Percentiles rank a stretch among this genome's conserved stretches.
Conservation (phyloP, 108 stramenopile species). For the Nitzschia sp. region DNA sequence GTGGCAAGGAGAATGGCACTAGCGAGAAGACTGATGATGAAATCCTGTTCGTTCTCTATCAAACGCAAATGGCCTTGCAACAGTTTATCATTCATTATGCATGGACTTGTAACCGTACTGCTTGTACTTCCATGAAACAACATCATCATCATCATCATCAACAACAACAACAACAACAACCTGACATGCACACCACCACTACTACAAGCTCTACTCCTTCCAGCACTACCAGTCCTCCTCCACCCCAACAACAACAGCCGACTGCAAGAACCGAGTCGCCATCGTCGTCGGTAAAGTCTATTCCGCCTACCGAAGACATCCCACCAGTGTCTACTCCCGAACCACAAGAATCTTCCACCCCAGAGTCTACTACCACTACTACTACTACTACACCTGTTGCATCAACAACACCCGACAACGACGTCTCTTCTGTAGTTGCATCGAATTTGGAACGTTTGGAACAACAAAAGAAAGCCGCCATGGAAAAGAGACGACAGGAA, state of each 20-base stretch:
- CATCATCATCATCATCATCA: no score
- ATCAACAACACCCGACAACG: conserved; percentile 41
- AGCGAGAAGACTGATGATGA: no score
- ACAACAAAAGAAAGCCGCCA: conserved; percentile 18
- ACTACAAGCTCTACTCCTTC: no score
- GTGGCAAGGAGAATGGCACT: no score
- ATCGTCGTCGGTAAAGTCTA: neutral
- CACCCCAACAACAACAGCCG: neutral
- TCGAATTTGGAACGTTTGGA: conserved; percentile 18
- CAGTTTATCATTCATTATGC: no score
- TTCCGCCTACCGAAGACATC: neutral
- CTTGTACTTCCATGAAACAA: no score
- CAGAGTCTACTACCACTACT: neutral
- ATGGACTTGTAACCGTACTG: no score
- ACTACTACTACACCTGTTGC: neutral
- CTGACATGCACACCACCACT: no score
- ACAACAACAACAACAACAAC: conserved; percentile 34
- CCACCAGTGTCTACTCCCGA: neutral
- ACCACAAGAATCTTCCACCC: neutral
- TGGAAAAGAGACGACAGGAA: conserved; percentile 27
- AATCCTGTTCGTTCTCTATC: no score
- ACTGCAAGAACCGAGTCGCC: neutral
- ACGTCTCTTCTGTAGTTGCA: conserved; percentile 10
- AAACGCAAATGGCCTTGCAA: no score
- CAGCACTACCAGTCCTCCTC: neutral